Conservation (phyloP, 352 stramenopile species). For the Phytophthora sp. region DNA sequence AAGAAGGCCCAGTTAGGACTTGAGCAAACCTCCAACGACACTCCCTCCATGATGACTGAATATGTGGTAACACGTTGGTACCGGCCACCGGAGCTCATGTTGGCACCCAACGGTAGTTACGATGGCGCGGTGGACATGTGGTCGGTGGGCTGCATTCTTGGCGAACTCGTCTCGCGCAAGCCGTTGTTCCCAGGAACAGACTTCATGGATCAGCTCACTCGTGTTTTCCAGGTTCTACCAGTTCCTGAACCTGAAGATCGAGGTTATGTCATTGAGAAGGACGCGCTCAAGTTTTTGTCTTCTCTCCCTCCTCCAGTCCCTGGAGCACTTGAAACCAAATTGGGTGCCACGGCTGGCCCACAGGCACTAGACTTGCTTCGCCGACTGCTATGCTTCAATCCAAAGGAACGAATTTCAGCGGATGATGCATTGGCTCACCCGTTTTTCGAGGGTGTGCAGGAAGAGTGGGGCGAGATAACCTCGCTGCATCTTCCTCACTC, state of each 20-base stretch:
- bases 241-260: slow-evolving; percentile 68
- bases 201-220: slow-evolving; percentile 88
- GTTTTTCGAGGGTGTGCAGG: slow-evolving; percentile 90
- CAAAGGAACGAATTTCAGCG: slow-evolving; percentile 89
- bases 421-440: slow-evolving; percentile 88
- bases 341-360: slow-evolving; percentile 49
- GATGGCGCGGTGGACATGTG: slow-evolving; percentile 88
- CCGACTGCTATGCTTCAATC: slow-evolving; percentile 91
- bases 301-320: slow-evolving; percentile 59
- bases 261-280: slow-evolving; percentile 82
- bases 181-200: slow-evolving; percentile 81
- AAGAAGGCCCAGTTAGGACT: slow-evolving; percentile 34
- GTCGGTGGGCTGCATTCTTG: slow-evolving; percentile 93
- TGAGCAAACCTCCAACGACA: slow-evolving; percentile 15
- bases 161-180: slow-evolving; percentile 85
- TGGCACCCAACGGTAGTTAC: slow-evolving; percentile 91
- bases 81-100: slow-evolving; percentile 92
- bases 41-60: slow-evolving; percentile 83
- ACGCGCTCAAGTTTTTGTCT: slow-evolving; percentile 85
- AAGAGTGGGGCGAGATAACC: slow-evolving; percentile 84
- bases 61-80: slow-evolving; percentile 94
- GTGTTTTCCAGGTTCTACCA: slow-evolving; percentile 78
- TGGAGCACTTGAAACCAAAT: slow-evolving; percentile 63
- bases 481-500: slow-evolving; percentile 69
- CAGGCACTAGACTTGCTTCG: slow-evolving; percentile 85